A percentile compares a stretch with the other conserved stretches of the same genome.
These are phyloP conservation scores for Hippophae tibetana DNA, from an alignment of 306 rosid genomes.

Conservation along the genomic window DNA sequence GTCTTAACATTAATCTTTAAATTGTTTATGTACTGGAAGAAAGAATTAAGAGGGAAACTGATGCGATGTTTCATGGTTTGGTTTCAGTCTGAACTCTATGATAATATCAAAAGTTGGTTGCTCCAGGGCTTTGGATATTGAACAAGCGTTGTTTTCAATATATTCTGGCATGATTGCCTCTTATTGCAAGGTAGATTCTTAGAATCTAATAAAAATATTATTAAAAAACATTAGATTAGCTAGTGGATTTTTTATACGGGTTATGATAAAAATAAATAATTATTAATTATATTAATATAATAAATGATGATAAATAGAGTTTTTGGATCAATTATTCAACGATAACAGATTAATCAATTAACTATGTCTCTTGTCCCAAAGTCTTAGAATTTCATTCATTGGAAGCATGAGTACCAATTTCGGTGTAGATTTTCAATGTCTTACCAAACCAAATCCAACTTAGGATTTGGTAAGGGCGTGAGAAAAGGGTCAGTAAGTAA, in stretches of 20 bases:
- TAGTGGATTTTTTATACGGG: no score
- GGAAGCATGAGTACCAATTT: constrained; percentile 44
- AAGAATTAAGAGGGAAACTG: constrained; percentile 3
- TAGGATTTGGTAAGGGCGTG: constrained; percentile 66
- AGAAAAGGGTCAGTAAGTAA: not conserved
- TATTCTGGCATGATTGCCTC: constrained; percentile 30
- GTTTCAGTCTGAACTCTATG: constrained; percentile 45
- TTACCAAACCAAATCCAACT: constrained; percentile 53
- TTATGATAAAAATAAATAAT: constrained; percentile 6
- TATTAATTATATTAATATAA: not conserved
- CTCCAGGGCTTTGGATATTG: constrained; percentile 30
- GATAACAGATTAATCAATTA: not conserved
- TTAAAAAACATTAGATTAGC: no score
- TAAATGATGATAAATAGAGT: no score
- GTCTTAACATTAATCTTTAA: no score
- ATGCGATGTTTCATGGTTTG: constrained; percentile 58
- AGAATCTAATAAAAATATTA: no score
- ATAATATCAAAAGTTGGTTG: constrained; percentile 31
- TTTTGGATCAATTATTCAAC: constrained; percentile 1
- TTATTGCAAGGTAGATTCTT: constrained; percentile 43
- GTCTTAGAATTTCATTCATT: constrained; percentile 33
- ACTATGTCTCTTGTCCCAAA: constrained; percentile 13
- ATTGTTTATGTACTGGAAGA: no score
- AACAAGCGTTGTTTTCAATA: constrained; percentile 40
- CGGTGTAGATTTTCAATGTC: constrained; percentile 40